Percentiles rank a stretch among this genome's conserved stretches.
These are phyloP conservation scores for Nannizziopsis barbatae DNA, from an alignment of 2,329 filamentous ascomycete species.

Conservation along the genomic window DNA sequence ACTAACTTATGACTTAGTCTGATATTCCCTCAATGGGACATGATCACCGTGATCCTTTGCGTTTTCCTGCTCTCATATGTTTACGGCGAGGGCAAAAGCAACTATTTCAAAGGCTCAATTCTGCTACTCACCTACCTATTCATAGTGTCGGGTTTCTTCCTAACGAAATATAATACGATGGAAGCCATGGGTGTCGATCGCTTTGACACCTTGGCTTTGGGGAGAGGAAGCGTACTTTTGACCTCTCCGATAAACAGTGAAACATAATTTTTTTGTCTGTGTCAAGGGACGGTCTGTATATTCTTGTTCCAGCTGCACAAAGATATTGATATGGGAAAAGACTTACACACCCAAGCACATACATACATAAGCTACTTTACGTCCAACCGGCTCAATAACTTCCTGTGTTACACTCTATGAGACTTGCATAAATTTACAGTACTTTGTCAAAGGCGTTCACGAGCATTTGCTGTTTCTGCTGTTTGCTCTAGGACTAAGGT, in stretches of 20 bases:
- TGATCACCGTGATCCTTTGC: slow-evolving; percentile 91
- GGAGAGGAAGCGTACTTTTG: neutral
- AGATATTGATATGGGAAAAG: neutral
- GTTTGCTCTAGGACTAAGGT: no score
- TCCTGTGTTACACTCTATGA: no score
- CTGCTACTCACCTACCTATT: slow-evolving; percentile 87
- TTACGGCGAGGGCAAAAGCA: slow-evolving; percentile 97
- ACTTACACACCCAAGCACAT: no score
- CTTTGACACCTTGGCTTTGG: slow-evolving; percentile 36
- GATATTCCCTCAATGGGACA: slow-evolving; percentile 97
- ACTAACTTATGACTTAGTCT: slow-evolving; percentile 41
- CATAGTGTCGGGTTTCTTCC: slow-evolving; percentile 82
- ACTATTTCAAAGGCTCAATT: slow-evolving; percentile 98
- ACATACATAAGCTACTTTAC: no score
- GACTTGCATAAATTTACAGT: no score
- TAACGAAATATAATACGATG: slow-evolving; percentile 55
- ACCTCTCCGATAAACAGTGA: neutral
- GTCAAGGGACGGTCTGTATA: neutral
- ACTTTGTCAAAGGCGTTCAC: no score
- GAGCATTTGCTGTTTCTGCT: no score
- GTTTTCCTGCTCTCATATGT: slow-evolving; percentile 96
- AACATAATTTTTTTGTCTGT: neutral
- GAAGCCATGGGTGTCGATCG: slow-evolving; percentile 39
- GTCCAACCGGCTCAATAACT: no score
- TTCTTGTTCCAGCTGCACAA: neutral